Conservation (phyloP, 1,284 basidiomycete species). For the Inonotus obliquus region DNA sequence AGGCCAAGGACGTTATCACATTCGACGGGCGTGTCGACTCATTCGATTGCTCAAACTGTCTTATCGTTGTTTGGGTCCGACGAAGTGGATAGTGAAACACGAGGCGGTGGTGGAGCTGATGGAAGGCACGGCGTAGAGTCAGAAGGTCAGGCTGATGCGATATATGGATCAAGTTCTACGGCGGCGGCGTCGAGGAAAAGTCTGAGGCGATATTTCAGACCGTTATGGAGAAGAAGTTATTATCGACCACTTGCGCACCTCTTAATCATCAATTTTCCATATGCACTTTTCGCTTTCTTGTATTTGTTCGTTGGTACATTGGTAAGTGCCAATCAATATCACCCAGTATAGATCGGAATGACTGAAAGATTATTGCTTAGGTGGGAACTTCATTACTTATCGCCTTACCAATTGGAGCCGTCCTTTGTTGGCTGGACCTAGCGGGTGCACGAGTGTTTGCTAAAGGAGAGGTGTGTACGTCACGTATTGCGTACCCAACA, state of each 20-base stretch:
- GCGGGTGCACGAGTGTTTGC: constrained; percentile 66
- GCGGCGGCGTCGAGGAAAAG: constrained; percentile 22
- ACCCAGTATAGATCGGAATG: not conserved
- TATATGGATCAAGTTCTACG: constrained; percentile 26
- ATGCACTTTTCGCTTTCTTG: constrained; percentile 63
- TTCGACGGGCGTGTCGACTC: constrained; percentile 46
- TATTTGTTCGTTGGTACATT: constrained; percentile 75
- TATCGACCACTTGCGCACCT: constrained; percentile 64
- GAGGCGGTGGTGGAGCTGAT: constrained; percentile 10
- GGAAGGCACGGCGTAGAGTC: not conserved
- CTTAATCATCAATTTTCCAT: constrained; percentile 68
- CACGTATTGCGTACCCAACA: not conserved
- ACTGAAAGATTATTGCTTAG: constrained; percentile 7
- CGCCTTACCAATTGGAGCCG: constrained; percentile 68
- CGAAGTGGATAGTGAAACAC: constrained; percentile 29
- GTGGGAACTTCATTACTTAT: constrained; percentile 67
- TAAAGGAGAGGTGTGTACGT: constrained; percentile 61
- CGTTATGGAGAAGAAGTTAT: constrained; percentile 49
- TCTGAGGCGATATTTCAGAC: constrained; percentile 59
- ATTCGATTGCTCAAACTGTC: constrained; percentile 62
- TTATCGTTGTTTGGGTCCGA: constrained; percentile 54
- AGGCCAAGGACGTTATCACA: constrained; percentile 51
- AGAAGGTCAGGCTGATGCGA: constrained; percentile 18
- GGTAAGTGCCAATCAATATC: constrained; percentile 38
- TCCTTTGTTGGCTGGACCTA: constrained; percentile 71